Base-by-base conservation (phyloP, 2,329 filamentous ascomycete genomes). In the Cercospora nicotianae region DNA sequence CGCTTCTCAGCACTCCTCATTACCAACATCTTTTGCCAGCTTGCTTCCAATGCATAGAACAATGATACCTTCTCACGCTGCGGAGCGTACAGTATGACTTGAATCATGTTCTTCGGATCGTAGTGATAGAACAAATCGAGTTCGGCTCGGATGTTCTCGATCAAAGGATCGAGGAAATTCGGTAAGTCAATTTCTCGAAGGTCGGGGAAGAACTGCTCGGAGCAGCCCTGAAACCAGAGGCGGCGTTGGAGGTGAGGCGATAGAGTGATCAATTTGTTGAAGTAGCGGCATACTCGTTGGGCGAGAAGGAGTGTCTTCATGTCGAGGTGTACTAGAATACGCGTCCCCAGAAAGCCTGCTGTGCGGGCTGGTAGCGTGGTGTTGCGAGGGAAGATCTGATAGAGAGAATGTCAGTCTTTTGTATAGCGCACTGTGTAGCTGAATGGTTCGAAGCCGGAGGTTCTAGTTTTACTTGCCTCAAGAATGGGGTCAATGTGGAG, bases 21-120 rank as follows among this genome's bases (percentile, higher is more conserved):
- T 2, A 61, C 64, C 39, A 55, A 23, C 64, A 61, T 65, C n/a
- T 33, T 48, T 28, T 58, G 33, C 64, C 64, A 65, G 31, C 42
- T 65, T 13, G 64, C 23, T 26, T 42, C 39, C n/a, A 42, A 26
- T 3, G 45, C 39, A 33, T 61, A 23, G 9, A 20, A 12, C 20
- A 65, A 53, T 12, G 10, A 20, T 3, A 33, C 13, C 16, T 39
- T 42, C 1, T 13, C 28, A n/a, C 42, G 36, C 8, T 13, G 18
- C 1, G 42, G 58, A 10, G n/a, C 31, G 13, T 55, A 61, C 39
- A 65, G 31, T n/a, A 65, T 48, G 36, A 39, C 26, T 20, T 65
- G 42, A 1, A 55, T 53, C 13, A 7, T n/a, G 12, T 28, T 61
- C 7, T 16, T 3, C 3, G 30, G 42, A 5, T 60, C 16, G 20